Conservation (phyloP, 2,329 filamentous ascomycete species). For the Claviceps cyperi region DNA sequence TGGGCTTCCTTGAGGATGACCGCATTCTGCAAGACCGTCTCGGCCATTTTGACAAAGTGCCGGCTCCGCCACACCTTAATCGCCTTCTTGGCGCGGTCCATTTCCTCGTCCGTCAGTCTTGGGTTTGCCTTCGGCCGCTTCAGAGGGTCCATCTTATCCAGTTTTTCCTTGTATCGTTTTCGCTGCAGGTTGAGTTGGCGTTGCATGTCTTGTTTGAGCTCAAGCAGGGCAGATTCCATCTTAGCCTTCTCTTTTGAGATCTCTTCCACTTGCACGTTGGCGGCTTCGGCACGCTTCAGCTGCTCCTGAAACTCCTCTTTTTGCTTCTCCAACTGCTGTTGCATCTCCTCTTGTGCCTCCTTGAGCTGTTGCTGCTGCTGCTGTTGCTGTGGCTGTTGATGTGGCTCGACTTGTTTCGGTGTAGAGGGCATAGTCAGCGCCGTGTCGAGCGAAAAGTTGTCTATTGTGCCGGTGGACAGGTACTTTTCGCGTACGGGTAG, state of each 20-base stretch:
- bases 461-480: constrained; percentile 82
- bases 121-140: constrained; percentile 46
- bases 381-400: not conserved
- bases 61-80: constrained; percentile 66
- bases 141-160: constrained; percentile 58
- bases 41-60: constrained; percentile 87
- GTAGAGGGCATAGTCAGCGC: constrained; percentile 89
- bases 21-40: constrained; percentile 77
- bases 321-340: constrained; percentile 66
- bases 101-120: constrained; percentile 56
- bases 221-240: constrained; percentile 69
- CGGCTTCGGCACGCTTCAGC: constrained; percentile 58
- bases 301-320: constrained; percentile 72
- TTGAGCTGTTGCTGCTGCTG: constrained; percentile 29
- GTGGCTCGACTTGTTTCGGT: constrained; percentile 57
- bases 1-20: constrained; percentile 87
- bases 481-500: constrained; percentile 88
- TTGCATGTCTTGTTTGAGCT: constrained; percentile 80
- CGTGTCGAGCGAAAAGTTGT: constrained; percentile 93
- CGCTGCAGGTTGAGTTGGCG: constrained; percentile 72
- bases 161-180: constrained; percentile 68
- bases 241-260: constrained; percentile 67
- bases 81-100: constrained; percentile 51
- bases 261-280: constrained; percentile 67
- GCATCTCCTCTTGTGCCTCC: constrained; percentile 68